phyloP scores from a whole-genome alignment of 2,329 filamentous ascomycete species.

The Fusarium compactum region DNA sequence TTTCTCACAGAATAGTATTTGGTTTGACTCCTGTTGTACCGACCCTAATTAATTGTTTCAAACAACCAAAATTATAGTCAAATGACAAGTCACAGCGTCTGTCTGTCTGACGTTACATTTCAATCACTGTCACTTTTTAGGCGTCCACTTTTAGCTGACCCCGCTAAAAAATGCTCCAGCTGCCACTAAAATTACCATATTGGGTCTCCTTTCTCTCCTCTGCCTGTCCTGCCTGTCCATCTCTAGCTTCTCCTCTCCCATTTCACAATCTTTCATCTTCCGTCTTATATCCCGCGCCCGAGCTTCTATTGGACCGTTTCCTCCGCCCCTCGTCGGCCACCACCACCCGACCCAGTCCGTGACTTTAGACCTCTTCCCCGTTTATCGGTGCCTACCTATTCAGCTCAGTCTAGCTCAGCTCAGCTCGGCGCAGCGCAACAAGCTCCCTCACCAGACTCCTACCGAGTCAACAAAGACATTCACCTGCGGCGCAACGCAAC shows the following conservation, averaged over 20 bases:
- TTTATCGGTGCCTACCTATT: constrained; percentile 25
- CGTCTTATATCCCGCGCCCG: neutral
- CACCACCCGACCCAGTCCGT: constrained; percentile 11
- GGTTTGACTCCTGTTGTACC: neutral
- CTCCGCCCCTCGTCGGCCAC: neutral
- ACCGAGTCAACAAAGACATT: constrained; percentile 14
- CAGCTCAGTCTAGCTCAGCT: neutral
- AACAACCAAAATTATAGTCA: neutral
- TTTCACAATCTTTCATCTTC: constrained; percentile 4
- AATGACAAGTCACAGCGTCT: constrained; percentile 7
- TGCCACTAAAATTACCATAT: neutral
- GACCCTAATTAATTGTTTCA: neutral
- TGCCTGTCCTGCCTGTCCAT: constrained; percentile 5
- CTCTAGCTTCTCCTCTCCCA: neutral
- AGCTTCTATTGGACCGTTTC: constrained; percentile 15
- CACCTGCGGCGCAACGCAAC: constrained; percentile 19
- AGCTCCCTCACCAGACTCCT: neutral
- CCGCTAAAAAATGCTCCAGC: constrained; percentile 19
- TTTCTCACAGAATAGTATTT: neutral
- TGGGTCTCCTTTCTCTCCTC: neutral
- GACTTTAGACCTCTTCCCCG: constrained; percentile 23
- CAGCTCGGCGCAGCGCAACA: neutral
- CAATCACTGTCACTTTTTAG: neutral
- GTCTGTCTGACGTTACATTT: constrained; percentile 16
- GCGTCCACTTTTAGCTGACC: neutral